Conservation (phyloP, 2,329 filamentous ascomycete species). For the Pseudodiploospora longispora region DNA sequence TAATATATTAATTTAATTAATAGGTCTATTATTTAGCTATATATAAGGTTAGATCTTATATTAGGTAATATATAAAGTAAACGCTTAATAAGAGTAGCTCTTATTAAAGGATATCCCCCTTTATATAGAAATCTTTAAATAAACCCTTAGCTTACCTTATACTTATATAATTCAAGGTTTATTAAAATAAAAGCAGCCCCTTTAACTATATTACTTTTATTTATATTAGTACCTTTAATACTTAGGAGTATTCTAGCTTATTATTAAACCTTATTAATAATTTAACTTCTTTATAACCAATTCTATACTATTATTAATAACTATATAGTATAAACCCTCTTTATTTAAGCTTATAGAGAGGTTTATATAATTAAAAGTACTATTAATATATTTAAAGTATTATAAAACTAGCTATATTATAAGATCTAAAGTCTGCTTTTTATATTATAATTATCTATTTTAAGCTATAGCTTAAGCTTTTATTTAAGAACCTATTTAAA, state of each 20-base stretch:
- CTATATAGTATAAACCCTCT: slow-evolving; percentile 7
- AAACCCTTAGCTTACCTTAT: neutral
- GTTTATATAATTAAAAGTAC: neutral
- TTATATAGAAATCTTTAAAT: slow-evolving; percentile 11
- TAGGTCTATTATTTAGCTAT: slow-evolving; percentile 7
- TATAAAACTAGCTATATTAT: slow-evolving; percentile 6
- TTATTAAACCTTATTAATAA: slow-evolving; percentile 9
- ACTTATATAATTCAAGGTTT: neutral
- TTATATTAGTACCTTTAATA: slow-evolving; percentile 11
- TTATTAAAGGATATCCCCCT: neutral
- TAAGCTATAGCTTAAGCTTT: neutral
- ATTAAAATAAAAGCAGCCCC: slow-evolving; percentile 4
- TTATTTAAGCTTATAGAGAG: slow-evolving; percentile 11
- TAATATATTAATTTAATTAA: slow-evolving; percentile 9
- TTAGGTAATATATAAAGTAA: slow-evolving; percentile 9
- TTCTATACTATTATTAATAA: slow-evolving; percentile 7
- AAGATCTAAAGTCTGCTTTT: slow-evolving; percentile 9
- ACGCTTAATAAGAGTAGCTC: slow-evolving; percentile 10
- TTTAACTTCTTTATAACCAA: slow-evolving; percentile 4
- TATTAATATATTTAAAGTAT: slow-evolving; percentile 10
- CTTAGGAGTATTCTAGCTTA: slow-evolving; percentile 2
- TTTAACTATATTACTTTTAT: slow-evolving; percentile 11
- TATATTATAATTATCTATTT: slow-evolving; percentile 4
- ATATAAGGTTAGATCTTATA: slow-evolving; percentile 12
- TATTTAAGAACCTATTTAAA: too few species aligned